These are phyloP conservation scores for Laburnicola sp. DNA, from an alignment of 2,329 filamentous ascomycete genomes.

Conservation along the genomic window DNA sequence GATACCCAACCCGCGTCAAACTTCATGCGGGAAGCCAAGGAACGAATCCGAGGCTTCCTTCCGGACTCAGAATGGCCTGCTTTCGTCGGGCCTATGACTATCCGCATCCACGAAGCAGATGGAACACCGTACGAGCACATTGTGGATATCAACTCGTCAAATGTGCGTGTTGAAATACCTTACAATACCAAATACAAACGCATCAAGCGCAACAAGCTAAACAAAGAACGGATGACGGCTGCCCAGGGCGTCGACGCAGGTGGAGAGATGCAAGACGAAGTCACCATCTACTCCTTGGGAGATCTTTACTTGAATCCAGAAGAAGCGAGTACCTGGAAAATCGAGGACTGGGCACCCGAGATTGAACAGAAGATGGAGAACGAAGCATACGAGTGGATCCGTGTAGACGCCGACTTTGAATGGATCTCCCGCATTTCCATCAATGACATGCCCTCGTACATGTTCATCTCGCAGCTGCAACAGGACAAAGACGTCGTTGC, in stretches of 20 bases:
- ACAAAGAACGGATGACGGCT: conserved; percentile 74
- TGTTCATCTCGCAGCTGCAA: conserved; percentile 96
- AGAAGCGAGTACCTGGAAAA: conserved; percentile 79
- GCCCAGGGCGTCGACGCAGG: conserved; percentile 65
- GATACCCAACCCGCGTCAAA: conserved; percentile 56
- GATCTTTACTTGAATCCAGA: conserved; percentile 84
- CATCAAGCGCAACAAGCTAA: conserved; percentile 80
- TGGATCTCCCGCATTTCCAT: conserved; percentile 85
- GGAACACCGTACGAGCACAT: conserved; percentile 98
- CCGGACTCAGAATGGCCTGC: conserved; percentile 72
- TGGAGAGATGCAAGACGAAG: conserved; percentile 70
- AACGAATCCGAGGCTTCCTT: conserved; percentile 70
- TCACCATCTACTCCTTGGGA: conserved; percentile 86
- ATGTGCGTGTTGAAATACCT: conserved; percentile 86
- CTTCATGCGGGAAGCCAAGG: conserved; percentile 84
- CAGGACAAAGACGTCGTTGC: conserved; percentile 96
- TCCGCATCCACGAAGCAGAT: conserved; percentile 96
- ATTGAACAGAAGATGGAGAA: conserved; percentile 90
- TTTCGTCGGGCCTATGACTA: conserved; percentile 96
- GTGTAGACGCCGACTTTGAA: conserved; percentile 96
- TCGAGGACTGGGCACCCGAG: conserved; percentile 86
- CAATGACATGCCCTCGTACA: conserved; percentile 84
- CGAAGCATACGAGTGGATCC: conserved; percentile 98
- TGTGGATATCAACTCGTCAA: conserved; percentile 86
- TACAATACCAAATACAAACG: conserved; percentile 99